Conservation (phyloP, 176 grass and related monocot species). For the Triticum urartu region DNA sequence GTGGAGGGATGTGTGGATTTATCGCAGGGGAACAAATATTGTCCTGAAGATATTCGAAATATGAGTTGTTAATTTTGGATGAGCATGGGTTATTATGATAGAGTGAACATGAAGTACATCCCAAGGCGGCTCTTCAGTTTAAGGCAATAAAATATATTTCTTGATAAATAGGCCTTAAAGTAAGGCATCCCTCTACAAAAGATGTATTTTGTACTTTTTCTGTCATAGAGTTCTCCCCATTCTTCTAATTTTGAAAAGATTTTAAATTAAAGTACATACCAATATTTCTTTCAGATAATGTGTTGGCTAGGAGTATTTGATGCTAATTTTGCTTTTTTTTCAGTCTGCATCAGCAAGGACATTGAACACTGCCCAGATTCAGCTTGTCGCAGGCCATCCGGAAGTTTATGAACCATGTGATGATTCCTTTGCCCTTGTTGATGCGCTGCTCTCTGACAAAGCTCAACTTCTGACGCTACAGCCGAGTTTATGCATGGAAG, state of each 20-base stretch:
- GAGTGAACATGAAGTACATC: not conserved
- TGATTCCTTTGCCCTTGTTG: constrained; percentile 90
- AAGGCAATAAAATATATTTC: not conserved
- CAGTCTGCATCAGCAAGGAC: constrained; percentile 45
- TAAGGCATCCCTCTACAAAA: not conserved
- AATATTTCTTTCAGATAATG: not conserved
- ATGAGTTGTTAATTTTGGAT: not conserved
- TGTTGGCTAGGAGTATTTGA: not conserved
- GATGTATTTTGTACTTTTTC: not conserved
- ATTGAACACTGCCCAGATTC: constrained; percentile 82
- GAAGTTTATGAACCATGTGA: constrained; percentile 96
- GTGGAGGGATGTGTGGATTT: not conserved
- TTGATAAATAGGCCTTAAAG: not conserved
- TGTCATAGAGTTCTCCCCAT: not conserved
- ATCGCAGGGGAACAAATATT: not conserved
- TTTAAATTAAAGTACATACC: not conserved
- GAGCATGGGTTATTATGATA: not conserved
- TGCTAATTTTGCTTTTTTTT: not conserved
- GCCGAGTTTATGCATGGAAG: constrained; percentile 79
- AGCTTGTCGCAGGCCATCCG: constrained; percentile 64
- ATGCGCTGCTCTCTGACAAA: constrained; percentile 88
- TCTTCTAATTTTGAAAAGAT: not conserved
- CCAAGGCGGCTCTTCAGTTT: not conserved
- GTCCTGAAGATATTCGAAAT: not conserved
- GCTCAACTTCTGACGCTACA: constrained; percentile 52